phyloP scores from a whole-genome alignment of 2,329 filamentous ascomycete species.

The Cladophialophora immunda region DNA sequence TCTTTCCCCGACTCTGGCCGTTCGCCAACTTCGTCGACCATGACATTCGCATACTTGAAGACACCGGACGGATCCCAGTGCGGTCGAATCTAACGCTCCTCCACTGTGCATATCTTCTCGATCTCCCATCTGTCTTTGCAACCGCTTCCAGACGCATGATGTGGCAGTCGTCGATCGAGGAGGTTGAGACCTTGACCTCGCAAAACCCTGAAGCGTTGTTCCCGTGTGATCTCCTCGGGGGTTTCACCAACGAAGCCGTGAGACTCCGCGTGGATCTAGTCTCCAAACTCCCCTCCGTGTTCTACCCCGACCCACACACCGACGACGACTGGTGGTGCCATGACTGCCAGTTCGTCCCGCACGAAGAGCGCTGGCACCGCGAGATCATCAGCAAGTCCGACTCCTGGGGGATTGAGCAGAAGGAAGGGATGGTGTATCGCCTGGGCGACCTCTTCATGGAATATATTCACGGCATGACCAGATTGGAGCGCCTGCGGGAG shows the following conservation, averaged over 20 bases:
- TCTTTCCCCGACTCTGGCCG: background rate
- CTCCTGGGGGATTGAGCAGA: background rate
- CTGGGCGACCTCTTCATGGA: background rate
- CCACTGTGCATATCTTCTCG: constrained; percentile 1
- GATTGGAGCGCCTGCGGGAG: background rate
- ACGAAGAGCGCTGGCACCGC: constrained; percentile 2
- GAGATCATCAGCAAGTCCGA: constrained; percentile 10
- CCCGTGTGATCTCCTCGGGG: background rate
- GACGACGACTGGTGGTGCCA: background rate
- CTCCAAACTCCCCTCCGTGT: background rate
- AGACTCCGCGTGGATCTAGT: background rate
- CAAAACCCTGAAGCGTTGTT: no score
- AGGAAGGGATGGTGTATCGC: background rate
- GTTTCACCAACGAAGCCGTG: background rate
- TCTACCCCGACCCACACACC: constrained; percentile 6
- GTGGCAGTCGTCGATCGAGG: background rate
- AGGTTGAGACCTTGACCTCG: background rate
- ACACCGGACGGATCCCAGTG: background rate
- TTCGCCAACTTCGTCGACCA: background rate
- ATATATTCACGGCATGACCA: background rate
- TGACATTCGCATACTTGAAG: background rate
- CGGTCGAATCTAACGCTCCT: background rate
- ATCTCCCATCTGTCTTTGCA: background rate
- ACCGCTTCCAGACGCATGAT: constrained; percentile 10
- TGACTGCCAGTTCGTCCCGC: background rate